phyloP scores from a whole-genome alignment of 352 stramenopile species.

The Globisporangium splendens region DNA sequence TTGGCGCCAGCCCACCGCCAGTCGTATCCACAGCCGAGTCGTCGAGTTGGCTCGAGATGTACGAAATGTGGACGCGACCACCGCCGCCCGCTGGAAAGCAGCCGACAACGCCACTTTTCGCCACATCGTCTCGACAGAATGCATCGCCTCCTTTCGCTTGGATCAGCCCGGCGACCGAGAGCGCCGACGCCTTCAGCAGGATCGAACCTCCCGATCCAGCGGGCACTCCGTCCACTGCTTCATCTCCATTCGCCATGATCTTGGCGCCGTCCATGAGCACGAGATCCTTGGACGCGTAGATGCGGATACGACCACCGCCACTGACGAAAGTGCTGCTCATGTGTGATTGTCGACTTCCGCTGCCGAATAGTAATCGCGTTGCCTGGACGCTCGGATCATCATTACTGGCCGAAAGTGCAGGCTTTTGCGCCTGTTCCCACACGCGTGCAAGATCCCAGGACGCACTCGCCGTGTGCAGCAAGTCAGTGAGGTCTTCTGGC shows the following conservation, averaged over 20 bases:
- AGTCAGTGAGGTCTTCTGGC: slow-evolving; percentile 2
- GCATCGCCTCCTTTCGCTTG: slow-evolving; percentile 50
- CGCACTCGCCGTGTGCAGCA: slow-evolving; percentile 39
- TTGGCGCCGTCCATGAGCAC: slow-evolving; percentile 52
- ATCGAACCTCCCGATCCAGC: slow-evolving; percentile 58
- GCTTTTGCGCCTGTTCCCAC: slow-evolving; percentile 26
- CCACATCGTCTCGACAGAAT: slow-evolving; percentile 29
- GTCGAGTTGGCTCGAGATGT: slow-evolving; percentile 63
- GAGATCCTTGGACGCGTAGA: slow-evolving; percentile 61
- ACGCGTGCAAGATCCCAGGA: slow-evolving; percentile 50
- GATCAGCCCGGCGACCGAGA: slow-evolving; percentile 43
- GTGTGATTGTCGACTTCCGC: slow-evolving; percentile 23
- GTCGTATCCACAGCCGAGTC: slow-evolving; percentile 49
- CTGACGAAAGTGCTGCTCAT: slow-evolving; percentile 15
- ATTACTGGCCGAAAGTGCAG: slow-evolving; percentile 10
- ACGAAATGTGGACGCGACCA: slow-evolving; percentile 63
- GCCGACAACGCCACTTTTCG: slow-evolving; percentile 23
- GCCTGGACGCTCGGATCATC: slow-evolving; percentile 23
- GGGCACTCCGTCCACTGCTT: slow-evolving; percentile 29
- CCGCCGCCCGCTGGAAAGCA: slow-evolving; percentile 63
- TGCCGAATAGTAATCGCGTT: slow-evolving; percentile 46
- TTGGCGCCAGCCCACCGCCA: slow-evolving; percentile 30
- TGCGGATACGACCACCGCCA: slow-evolving; percentile 58
- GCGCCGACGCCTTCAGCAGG: slow-evolving; percentile 38
- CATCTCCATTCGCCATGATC: slow-evolving; percentile 50